Conservation (phyloP, 2,329 filamentous ascomycete species). For the Alternaria rosae region DNA sequence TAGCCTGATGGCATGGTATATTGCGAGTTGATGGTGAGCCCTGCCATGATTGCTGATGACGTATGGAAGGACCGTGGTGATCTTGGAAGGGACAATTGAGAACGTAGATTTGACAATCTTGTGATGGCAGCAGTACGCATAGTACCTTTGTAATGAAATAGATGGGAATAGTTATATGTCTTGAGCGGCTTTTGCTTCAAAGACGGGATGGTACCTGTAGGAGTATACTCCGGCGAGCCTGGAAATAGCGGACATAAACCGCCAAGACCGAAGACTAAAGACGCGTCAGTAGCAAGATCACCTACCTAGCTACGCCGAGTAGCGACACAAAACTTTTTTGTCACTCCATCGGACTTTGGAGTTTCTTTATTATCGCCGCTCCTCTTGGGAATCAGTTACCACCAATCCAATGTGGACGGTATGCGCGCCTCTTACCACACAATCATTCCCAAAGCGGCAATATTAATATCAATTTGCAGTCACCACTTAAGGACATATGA, state of each 20-base stretch:
- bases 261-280: neutral
- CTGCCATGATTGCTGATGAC: constrained; percentile 50
- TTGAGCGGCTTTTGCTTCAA: neutral
- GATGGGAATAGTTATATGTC: neutral
- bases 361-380: neutral
- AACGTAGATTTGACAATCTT: constrained; percentile 20
- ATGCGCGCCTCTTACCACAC: neutral
- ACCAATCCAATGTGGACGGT: neutral
- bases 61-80: constrained; percentile 25
- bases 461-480: constrained; percentile 11
- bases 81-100: constrained; percentile 15
- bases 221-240: neutral
- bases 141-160: neutral
- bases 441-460: neutral
- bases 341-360: neutral
- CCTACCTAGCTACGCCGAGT: neutral
- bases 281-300: neutral
- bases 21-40: constrained; percentile 56
- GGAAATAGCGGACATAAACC: constrained; percentile 4
- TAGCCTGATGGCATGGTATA: constrained; percentile 66
- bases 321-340: neutral
- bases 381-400: neutral
- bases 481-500: neutral
- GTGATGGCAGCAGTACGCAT: constrained; percentile 17
- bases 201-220: neutral